phyloP scores from a whole-genome alignment of 257 asterid genomes.

The Cruciata laevipes region DNA sequence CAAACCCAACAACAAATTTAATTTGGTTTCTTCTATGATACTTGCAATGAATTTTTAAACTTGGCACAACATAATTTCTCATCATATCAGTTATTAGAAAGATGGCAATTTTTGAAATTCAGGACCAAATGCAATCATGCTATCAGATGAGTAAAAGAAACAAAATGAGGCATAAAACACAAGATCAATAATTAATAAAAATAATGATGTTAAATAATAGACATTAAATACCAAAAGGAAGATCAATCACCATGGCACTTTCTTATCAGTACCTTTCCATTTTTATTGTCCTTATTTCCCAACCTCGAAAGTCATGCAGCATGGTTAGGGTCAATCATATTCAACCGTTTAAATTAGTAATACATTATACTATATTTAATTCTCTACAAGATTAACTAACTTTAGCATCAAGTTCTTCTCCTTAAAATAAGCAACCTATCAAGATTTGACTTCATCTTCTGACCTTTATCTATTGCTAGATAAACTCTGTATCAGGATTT shows the following conservation, averaged over 20 bases:
- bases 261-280: not conserved
- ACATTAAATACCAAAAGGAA: not conserved
- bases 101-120: not conserved
- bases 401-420: not conserved
- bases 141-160: not conserved
- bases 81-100: not conserved
- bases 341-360: not conserved
- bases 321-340: not conserved
- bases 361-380: not conserved
- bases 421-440: not conserved
- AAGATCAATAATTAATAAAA: not conserved
- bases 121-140: not conserved
- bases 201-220: not conserved
- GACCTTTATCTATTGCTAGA: too few relatives aligned
- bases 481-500: not conserved
- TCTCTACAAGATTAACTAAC: not conserved
- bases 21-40: not conserved
- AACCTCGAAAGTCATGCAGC: not conserved
- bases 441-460: not conserved
- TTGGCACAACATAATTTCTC: not conserved
- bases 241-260: not conserved
- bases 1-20: slow-evolving; percentile 21
- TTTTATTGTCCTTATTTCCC: not conserved
- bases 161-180: not conserved
- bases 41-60: not conserved